Evolutionary conservation across 345 rosid species (phyloP).

Genomic region (Sisymbrium altissimum): DNA sequence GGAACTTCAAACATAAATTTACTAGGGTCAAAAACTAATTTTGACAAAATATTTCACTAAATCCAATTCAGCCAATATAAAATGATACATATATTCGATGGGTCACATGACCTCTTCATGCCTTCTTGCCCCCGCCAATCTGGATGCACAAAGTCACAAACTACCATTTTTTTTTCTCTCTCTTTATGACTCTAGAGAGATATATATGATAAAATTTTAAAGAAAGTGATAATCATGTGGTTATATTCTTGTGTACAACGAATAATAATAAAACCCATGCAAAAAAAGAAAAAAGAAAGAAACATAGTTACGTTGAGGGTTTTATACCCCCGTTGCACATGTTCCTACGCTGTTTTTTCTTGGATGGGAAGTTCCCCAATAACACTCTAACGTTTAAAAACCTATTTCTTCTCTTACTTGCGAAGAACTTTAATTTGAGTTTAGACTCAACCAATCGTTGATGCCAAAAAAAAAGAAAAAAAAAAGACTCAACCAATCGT

Average conservation of each 20-base stretch:
- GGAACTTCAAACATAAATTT: too few relatives aligned
- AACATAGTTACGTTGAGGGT: not conserved
- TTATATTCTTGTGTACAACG: not conserved
- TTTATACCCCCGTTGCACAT: not conserved
- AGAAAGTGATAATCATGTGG: not conserved
- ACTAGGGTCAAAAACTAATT: too few relatives aligned
- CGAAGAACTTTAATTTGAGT: not conserved
- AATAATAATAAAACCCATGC: not conserved
- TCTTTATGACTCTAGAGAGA: not conserved
- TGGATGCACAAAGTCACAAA: too few relatives aligned
- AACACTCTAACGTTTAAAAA: too few relatives aligned
- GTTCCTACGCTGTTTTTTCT: slow-evolving; percentile 1
- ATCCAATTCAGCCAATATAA: too few relatives aligned
- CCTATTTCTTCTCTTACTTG: not conserved
- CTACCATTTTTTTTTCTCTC: too few relatives aligned
- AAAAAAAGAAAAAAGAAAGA: not conserved
- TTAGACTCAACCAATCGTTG: not conserved
- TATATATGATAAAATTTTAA: not conserved
- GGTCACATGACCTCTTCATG: too few relatives aligned
- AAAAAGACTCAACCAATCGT: not conserved
- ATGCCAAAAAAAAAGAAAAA: too few relatives aligned
- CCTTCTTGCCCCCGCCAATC: too few relatives aligned
- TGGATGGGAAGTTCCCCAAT: not conserved
- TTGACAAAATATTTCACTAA: too few relatives aligned
- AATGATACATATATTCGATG: too few relatives aligned